Evolutionary conservation across 1,284 basidiomycete genomes (phyloP), one percentile per base, ranked within the genome.

Genomic region (Apiotrichum sp.): DNA sequence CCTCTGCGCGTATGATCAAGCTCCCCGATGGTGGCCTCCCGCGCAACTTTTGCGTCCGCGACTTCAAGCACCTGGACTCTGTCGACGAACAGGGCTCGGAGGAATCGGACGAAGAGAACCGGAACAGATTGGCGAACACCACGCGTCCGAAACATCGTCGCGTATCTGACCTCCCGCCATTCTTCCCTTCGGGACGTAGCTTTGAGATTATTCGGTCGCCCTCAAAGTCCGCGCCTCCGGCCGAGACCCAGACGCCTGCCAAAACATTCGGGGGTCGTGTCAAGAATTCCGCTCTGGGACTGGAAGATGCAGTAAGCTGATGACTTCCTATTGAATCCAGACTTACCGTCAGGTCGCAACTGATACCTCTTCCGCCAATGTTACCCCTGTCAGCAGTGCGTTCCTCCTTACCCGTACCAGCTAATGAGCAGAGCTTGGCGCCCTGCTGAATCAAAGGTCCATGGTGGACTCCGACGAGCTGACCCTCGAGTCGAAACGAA

Each of bases 171-270:
- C 43, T 43, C 32, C 50, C 31, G 41, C 50, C 57, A 4, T 65
- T 65, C 47, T 54, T 62, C 49, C 51, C 59, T 7, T 57, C 61
- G 5, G 57, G 51, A 39, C 48, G 59, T 33, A 57, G 54, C 47
- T 60, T 56, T 50, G 53, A 57, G 39, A 53, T 57, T n/a, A 51
- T 63, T 6, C 56, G 58, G 35, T 6, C 36, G 7, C 36, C 36
- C 36, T 8, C 36, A 38, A 38, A 38, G 6, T 13, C 48, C 29
- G 5, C 41, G 22, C 8, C 49, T 33, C 4, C 31, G 6, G 2
- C 14, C 47, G n/a, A 36, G 14, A 22, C n/a, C 16, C 6, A 33
- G 10, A 32, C 36, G 9, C 22, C 53, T 10, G n/a, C 44, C 8
- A 22, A 22, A 22, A 22, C 22, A 22, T 22, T 22, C 22, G 22